Evolutionary conservation across 352 stramenopile species (phyloP), one percentile per base, ranked within the genome.

Genomic region (Globisporangium splendens): DNA sequence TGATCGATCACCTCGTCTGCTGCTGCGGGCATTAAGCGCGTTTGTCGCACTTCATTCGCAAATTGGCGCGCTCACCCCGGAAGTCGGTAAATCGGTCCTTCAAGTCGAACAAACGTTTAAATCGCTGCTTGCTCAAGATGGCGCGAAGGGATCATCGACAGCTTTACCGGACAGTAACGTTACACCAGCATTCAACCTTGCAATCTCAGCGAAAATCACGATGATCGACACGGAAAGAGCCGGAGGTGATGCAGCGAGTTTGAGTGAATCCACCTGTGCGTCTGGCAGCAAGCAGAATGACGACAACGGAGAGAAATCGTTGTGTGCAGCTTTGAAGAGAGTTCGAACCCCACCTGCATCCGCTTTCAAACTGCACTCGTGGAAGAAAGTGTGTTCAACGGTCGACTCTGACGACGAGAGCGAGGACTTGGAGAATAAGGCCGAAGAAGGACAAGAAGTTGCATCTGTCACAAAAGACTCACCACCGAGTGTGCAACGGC

Each of bases 31-130:
- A 8, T 54, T 94, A 4, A 58, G 66, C 33, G 80, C 78, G 6
- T 94, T 92, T 63, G 77, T 82, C 0, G 77, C 80, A n/a, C 59
- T 94, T 0, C 75, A 94, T 50, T 82, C 82, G 17, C 84, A 94
- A 39, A 80, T 94, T 51, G 82, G 78, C 13, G 83, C 82, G 2
- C 53, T 94, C 39, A 91, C 84, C 0, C 65, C 72, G 8, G 84
- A 92, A 33, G 63, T 91, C 6, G 78, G 72, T 1, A 67, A 80
- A 15, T 90, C 84, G 0, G 75, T 88, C 48, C 62, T 92, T 1
- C 57, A 87, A 15, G 72, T 94, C 14, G 84, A 94, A 68, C 70
- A 74, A n/a, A 49, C 85, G 4, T 46, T 92, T 8, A 89, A 86
- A 56, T 77, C 58, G 0, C 62, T 69, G 18, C 42, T 43, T 22